Base-by-base conservation (phyloP, 192 early-diverging fungal genomes). In the Kappamyces sp. region DNA sequence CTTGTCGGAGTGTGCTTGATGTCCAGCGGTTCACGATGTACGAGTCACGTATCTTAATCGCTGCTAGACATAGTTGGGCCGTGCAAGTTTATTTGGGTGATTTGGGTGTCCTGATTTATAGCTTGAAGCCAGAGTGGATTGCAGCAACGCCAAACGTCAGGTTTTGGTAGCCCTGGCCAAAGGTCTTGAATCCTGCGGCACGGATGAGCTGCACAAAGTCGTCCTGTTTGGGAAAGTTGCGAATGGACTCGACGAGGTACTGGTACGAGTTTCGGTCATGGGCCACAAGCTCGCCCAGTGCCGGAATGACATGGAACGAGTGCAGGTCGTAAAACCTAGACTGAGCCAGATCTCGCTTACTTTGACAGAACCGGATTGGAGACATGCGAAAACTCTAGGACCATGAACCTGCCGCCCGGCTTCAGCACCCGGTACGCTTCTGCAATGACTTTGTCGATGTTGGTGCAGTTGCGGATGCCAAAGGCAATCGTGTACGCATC, bases 401-500 rank as follows among this genome's bases (percentile, higher is more conserved):
- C 89, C 87, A 91, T 91, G 70, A 99, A 95, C 5, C 94, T 84
- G 41, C 96, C 96, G 4, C 96, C 96, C 1, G 88, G 89, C 74
- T 93, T 94, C 39, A 99, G 76, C 5, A 97, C 92, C 42, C 96
- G 82, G 72, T 89, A 87, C 1, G 96, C 96, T 70, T 99, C 90
- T 49, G 66, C 66, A 33, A 99, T 72, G 1, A 93, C 96, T 7
- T 70, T 75, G 59, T 96, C 91, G 22, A 93, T 77, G 57, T 94
- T 88, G 1, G 96, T 97, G 72, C 90, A 93, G 71, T 99, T 99
- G 60, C 94, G 84, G 62, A 99, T 99, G 15, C 96, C 96, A 74
- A 97, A 97, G 29, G 96, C 93, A 55, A 99, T 99, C 2, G 94
- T 91, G 66, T 95, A 99, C 1, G 85, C 86, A 66, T 99, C 96